Conservation (phyloP, 1,284 basidiomycete genomes). For the Stygiomarasmius scandens region DNA sequence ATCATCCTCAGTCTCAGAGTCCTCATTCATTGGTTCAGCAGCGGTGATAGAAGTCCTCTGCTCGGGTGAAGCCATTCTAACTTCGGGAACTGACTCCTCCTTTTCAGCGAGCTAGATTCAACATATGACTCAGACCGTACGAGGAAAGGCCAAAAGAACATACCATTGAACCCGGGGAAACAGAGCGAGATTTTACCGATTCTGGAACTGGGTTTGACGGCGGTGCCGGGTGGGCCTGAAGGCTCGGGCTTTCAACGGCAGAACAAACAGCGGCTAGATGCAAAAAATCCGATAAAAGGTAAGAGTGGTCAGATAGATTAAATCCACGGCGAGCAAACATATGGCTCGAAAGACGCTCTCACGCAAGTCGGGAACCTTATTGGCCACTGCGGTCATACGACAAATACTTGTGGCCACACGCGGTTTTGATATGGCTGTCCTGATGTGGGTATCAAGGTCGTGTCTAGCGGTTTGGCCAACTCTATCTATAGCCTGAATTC, state of each 20-base stretch:
- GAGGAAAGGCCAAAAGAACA: constrained; percentile 6
- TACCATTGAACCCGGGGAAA: constrained; percentile 14
- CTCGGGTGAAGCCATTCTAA: constrained; percentile 9
- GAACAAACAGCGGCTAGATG: constrained; percentile 45
- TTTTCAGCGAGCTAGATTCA: constrained; percentile 5
- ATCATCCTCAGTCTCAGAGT: constrained; percentile 54
- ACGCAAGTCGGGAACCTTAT: constrained; percentile 66
- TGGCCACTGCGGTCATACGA: constrained; percentile 70
- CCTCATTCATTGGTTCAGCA: constrained; percentile 24
- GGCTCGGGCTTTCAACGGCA: constrained; percentile 39
- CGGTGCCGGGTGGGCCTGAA: constrained; percentile 27
- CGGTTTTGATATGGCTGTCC: constrained; percentile 67
- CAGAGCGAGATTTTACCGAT: constrained; percentile 17
- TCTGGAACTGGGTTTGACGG: constrained; percentile 12
- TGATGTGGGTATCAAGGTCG: constrained; percentile 69
- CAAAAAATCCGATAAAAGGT: not conserved
- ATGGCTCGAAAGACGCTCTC: constrained; percentile 33
- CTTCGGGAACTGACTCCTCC: not conserved
- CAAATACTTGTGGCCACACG: constrained; percentile 63
- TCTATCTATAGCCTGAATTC: constrained; percentile 63
- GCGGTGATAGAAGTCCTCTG: constrained; percentile 16
- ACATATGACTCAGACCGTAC: not conserved
- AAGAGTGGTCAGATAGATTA: constrained; percentile 6
- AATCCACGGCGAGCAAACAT: not conserved
- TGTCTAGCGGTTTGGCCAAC: constrained; percentile 66